A percentile compares a stretch with the other conserved stretches of the same genome.
Conservation (phyloP, 495 filamentous ascomycete genomes). For the Astrocystis sublimbata region DNA sequence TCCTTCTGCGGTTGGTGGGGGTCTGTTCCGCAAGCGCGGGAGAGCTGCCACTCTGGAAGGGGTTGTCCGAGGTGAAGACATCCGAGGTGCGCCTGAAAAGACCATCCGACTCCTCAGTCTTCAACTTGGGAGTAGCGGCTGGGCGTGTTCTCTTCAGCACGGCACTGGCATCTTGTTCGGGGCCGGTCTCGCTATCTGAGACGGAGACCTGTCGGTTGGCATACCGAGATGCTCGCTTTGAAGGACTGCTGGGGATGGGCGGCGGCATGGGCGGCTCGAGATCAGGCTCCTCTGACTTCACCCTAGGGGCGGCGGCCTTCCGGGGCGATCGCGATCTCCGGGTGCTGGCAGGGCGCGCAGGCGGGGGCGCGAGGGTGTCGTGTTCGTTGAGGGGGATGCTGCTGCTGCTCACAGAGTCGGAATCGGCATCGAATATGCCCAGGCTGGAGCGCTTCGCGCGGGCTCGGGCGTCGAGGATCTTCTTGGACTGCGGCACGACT, state of each 20-base stretch:
- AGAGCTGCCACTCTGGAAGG: constrained; percentile 82
- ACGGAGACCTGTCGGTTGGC: constrained; percentile 47
- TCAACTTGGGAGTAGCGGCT: constrained; percentile 44
- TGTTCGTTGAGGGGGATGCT: constrained; percentile 46
- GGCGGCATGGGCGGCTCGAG: constrained; percentile 31
- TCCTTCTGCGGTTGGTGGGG: constrained; percentile 44
- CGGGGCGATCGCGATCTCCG: constrained; percentile 48
- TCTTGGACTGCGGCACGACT: constrained; percentile 73
- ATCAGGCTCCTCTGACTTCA: constrained; percentile 53
- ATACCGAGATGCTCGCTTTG: constrained; percentile 53
- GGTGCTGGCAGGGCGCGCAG: constrained; percentile 41
- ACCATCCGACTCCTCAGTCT: constrained; percentile 46
- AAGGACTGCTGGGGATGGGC: constrained; percentile 42
- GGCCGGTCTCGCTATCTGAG: constrained; percentile 53
- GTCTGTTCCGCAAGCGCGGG: constrained; percentile 37
- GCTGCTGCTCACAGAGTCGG: constrained; percentile 52
- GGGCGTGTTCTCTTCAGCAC: constrained; percentile 26
- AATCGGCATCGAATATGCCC: constrained; percentile 82
- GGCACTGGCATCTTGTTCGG: constrained; percentile 39
- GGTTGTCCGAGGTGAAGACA: constrained; percentile 85
- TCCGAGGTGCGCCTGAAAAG: constrained; percentile 47
- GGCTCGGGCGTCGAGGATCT: constrained; percentile 70
- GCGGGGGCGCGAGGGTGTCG: constrained; percentile 44
- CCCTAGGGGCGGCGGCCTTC: constrained; percentile 45
- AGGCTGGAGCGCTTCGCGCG: constrained; percentile 75